Evolutionary conservation across 352 stramenopile species (phyloP).

Genomic region (Globisporangium polare): DNA sequence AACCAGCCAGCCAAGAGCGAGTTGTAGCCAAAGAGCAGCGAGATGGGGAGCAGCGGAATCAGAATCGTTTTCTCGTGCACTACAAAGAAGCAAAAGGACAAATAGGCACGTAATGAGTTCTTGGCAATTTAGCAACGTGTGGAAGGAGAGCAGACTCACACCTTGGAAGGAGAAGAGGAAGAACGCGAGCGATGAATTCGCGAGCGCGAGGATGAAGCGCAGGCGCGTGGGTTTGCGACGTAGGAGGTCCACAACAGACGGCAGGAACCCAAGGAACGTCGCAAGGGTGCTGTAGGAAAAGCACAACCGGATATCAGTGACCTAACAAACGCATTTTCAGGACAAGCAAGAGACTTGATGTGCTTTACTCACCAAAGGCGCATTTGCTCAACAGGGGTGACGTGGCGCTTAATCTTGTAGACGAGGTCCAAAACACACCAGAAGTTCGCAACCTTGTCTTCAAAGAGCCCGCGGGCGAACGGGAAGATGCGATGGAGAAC

Average conservation of each 20-base stretch:
- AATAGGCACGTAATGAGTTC: too few species aligned
- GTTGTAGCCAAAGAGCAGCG: conserved; percentile 73
- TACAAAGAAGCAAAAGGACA: too few species aligned
- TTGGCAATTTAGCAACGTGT: too few species aligned
- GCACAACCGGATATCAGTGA: not conserved
- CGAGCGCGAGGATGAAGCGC: conserved; percentile 79
- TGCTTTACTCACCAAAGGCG: conserved; percentile 47
- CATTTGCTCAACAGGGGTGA: conserved; percentile 59
- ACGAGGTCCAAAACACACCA: conserved; percentile 92
- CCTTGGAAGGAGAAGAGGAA: conserved; percentile 97
- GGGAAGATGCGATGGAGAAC: conserved; percentile 94
- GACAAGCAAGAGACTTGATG: not conserved
- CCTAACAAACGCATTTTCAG: not conserved
- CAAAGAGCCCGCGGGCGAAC: conserved; percentile 94
- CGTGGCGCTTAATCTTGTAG: conserved; percentile 58
- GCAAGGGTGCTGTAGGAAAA: conserved; percentile 43
- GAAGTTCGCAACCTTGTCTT: conserved; percentile 97
- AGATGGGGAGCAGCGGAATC: conserved; percentile 88
- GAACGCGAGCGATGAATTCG: conserved; percentile 89
- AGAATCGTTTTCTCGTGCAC: conserved; percentile 98
- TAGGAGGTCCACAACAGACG: conserved; percentile 72
- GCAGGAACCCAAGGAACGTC: conserved; percentile 86
- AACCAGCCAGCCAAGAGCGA: conserved; percentile 72
- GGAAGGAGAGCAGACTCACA: conserved; percentile 13
- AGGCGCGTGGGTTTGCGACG: conserved; percentile 61